Evolutionary conservation across 2,329 filamentous ascomycete species (phyloP).

Genomic region (Neopestalotiopsis sp.): DNA sequence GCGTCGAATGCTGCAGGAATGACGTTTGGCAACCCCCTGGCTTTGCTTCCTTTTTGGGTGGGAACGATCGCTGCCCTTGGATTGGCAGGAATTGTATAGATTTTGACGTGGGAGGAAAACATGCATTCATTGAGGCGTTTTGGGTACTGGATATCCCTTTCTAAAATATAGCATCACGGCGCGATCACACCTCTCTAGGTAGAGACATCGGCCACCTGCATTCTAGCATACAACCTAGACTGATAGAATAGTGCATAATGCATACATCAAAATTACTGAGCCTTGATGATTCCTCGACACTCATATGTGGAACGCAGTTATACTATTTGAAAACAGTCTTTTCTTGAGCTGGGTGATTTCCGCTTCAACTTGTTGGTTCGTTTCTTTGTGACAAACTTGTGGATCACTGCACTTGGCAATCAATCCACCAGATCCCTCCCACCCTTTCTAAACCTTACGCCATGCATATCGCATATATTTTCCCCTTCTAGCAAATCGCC

Average conservation of each 20-base stretch:
- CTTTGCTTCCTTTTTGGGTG: not conserved
- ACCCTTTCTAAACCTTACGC: not conserved
- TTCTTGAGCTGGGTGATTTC: not conserved
- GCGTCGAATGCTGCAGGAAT: not conserved
- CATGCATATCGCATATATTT: not conserved
- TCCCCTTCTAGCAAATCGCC: conserved; percentile 3
- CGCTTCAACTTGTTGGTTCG: not conserved
- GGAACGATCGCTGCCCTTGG: not conserved
- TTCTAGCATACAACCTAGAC: not conserved
- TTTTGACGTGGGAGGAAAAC: not conserved
- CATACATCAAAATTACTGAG: not conserved
- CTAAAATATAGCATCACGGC: not conserved
- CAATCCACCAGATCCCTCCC: not conserved
- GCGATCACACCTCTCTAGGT: not conserved
- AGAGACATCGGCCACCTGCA: not conserved
- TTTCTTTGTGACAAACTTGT: not conserved
- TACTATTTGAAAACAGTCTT: not conserved
- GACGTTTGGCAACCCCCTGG: no score
- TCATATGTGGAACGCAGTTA: not conserved
- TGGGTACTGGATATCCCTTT: conserved; percentile 2
- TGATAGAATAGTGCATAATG: conserved; percentile 9
- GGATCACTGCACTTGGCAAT: not conserved
- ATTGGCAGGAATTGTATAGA: conserved; percentile 20
- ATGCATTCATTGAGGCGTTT: not conserved
- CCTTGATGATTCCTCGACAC: not conserved